A percentile compares a stretch with the other conserved stretches of the same genome.
These are phyloP conservation scores for Polygonum maritimum DNA, from an alignment of 148 eudicot genomes.

Conservation along the genomic window DNA sequence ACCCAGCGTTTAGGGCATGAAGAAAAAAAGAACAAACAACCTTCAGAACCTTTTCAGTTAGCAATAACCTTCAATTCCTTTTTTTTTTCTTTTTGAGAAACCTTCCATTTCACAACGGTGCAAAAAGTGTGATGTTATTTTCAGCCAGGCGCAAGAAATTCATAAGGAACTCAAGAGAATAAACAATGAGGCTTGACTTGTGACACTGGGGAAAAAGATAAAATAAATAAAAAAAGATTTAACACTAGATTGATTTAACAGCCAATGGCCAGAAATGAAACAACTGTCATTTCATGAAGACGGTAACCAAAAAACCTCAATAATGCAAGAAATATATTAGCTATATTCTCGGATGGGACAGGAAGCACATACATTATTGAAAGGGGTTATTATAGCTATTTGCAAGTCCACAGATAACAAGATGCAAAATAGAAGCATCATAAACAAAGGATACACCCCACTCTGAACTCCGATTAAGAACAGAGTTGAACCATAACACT, in stretches of 20 bases:
- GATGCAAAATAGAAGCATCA: not conserved
- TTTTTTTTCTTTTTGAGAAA: not conserved
- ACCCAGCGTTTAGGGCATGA: not conserved
- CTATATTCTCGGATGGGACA: not conserved
- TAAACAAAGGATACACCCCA: conserved; percentile 94
- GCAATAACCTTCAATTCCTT: not conserved
- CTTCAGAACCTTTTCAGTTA: not conserved
- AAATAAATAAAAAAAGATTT: not conserved
- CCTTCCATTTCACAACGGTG: not conserved
- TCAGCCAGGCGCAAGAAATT: not conserved
- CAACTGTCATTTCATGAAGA: not conserved
- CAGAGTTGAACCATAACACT: conserved; percentile 96
- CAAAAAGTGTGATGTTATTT: not conserved
- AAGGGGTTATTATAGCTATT: not conserved
- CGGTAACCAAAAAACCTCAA: not conserved
- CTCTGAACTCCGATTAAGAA: conserved; percentile 86
- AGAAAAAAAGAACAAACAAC: not conserved
- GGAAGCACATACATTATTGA: not conserved
- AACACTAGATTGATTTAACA: not conserved
- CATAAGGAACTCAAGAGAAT: not conserved
- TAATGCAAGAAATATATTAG: not conserved
- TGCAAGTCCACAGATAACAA: not conserved
- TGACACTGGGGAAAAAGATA: not conserved
- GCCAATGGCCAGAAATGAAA: not conserved
- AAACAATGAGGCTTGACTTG: not conserved